Conservation (phyloP, 106 monocot species). For the Triglochin maritima region DNA sequence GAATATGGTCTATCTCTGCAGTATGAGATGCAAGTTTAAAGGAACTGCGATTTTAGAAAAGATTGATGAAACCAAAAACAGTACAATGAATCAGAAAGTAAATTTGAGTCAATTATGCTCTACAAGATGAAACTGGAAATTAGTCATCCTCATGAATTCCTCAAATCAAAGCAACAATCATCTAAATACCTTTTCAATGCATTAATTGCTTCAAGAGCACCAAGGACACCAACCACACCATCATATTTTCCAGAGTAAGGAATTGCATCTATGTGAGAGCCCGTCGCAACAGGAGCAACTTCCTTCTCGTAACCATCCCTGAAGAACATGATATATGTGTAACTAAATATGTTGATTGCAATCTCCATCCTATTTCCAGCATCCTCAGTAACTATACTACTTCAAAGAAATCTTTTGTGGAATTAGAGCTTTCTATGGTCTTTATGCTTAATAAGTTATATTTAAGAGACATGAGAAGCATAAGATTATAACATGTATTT, state of each 20-base stretch:
- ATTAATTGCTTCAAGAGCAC: slow-evolving; percentile 89
- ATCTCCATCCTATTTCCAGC: background rate
- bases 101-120: no score
- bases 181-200: slow-evolving; percentile 60
- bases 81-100: background rate
- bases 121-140: background rate
- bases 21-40: no score
- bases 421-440: no score
- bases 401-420: no score
- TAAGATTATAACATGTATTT: no score
- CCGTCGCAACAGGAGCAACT: slow-evolving; percentile 73
- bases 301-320: slow-evolving; percentile 63
- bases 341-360: background rate
- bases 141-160: background rate
- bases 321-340: slow-evolving; percentile 9
- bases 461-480: no score
- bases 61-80: background rate
- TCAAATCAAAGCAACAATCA: background rate
- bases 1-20: no score
- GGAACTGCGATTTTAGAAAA: no score
- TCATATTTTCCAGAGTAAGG: slow-evolving; percentile 97
- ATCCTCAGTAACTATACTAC: no score
- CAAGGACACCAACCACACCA: slow-evolving; percentile 96
- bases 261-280: slow-evolving; percentile 95
- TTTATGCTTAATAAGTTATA: no score